Percentiles rank a stretch among this genome's conserved stretches.
These are phyloP conservation scores for Neopestalotiopsis rosae DNA, from an alignment of 2,329 filamentous ascomycete species.

Conservation along the genomic window DNA sequence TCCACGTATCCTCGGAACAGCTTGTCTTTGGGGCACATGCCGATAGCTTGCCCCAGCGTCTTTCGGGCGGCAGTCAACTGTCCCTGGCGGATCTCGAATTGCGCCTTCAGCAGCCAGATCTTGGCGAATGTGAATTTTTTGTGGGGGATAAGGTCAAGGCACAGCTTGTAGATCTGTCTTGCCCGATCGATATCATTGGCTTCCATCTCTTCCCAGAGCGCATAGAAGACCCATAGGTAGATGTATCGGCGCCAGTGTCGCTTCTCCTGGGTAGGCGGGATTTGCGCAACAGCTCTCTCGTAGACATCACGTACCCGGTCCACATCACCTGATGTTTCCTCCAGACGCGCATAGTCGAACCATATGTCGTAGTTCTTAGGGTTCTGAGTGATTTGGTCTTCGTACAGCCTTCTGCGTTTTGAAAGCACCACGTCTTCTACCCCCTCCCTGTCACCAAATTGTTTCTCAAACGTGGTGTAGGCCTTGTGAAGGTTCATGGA, in stretches of 20 bases:
- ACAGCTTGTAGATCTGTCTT: constrained; percentile 89
- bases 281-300: constrained; percentile 92
- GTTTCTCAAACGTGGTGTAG: constrained; percentile 98
- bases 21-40: constrained; percentile 95
- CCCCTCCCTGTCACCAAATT: constrained; percentile 91
- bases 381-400: constrained; percentile 92
- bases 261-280: constrained; percentile 95
- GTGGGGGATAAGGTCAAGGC: constrained; percentile 86
- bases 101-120: constrained; percentile 90
- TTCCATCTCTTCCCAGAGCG: constrained; percentile 90
- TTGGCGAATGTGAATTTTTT: constrained; percentile 98
- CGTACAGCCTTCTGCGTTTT: constrained; percentile 90
- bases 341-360: constrained; percentile 93
- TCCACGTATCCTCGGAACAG: constrained; percentile 94
- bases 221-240: constrained; percentile 98
- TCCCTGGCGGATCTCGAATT: constrained; percentile 90
- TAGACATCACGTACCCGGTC: constrained; percentile 92
- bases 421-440: constrained; percentile 96
- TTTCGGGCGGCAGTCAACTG: constrained; percentile 83
- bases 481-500: constrained; percentile 87
- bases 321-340: constrained; percentile 82
- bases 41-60: constrained; percentile 86
- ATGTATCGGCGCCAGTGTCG: constrained; percentile 97
- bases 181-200: constrained; percentile 79
- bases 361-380: constrained; percentile 96